phyloP scores from a whole-genome alignment of 2,329 filamentous ascomycete species.

The Ceratocystiopsis minuta region DNA sequence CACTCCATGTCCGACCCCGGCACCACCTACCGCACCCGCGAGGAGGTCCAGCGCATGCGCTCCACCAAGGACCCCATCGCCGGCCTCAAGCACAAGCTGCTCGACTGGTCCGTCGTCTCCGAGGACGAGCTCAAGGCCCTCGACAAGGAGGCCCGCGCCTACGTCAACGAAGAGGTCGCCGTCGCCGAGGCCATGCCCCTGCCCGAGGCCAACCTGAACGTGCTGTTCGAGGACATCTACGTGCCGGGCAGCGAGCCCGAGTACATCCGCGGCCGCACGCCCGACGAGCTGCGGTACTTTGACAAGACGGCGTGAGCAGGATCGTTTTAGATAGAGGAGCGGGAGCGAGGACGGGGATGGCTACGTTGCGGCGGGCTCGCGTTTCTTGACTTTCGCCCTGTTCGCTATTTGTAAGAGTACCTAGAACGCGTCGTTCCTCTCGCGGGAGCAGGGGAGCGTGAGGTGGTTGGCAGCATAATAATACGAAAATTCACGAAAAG shows the following conservation, averaged over 20 bases:
- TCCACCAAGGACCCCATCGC: constrained; percentile 97
- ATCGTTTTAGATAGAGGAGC: too few relatives aligned
- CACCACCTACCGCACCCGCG: constrained; percentile 96
- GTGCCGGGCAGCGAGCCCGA: constrained; percentile 71
- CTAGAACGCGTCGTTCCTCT: too few relatives aligned
- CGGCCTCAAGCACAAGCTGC: constrained; percentile 91
- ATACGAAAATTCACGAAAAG: too few relatives aligned
- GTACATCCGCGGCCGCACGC: constrained; percentile 71
- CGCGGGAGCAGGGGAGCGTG: too few relatives aligned
- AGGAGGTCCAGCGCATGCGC: constrained; percentile 99
- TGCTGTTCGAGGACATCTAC: constrained; percentile 94
- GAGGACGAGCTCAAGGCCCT: constrained; percentile 94
- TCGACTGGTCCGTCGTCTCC: constrained; percentile 80
- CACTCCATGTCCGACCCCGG: constrained; percentile 99
- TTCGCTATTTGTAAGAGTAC: too few relatives aligned
- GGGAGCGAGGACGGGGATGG: too few relatives aligned
- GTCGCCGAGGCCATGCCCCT: constrained; percentile 72
- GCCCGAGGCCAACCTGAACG: constrained; percentile 63
- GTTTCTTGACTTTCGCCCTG: too few relatives aligned
- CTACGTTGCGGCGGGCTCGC: background rate
- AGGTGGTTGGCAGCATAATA: too few relatives aligned
- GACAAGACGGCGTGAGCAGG: constrained; percentile 16
- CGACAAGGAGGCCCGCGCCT: constrained; percentile 78
- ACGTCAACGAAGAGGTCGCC: constrained; percentile 80
- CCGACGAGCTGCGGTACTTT: constrained; percentile 93